phyloP scores from a whole-genome alignment of 495 filamentous ascomycete species.

The Glonium stellatum region DNA sequence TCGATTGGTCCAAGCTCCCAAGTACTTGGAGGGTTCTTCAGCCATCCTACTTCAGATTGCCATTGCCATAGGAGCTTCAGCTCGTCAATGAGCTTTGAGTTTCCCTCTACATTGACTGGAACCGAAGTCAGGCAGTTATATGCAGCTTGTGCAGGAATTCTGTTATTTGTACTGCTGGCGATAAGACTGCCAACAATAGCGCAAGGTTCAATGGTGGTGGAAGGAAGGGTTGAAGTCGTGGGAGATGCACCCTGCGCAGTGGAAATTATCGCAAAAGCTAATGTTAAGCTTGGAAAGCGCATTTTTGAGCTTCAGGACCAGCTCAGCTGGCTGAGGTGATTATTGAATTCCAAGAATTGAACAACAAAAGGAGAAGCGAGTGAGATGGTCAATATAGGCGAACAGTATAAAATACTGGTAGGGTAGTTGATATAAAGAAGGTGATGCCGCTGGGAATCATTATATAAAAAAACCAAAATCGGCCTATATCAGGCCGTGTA shows the following conservation, averaged over 20 bases:
- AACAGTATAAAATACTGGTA: too few species aligned
- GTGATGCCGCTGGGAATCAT: too few species aligned
- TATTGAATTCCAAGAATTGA: too few species aligned
- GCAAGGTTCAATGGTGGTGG: conserved; percentile 4
- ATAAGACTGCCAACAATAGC: not conserved
- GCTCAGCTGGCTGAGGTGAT: not conserved
- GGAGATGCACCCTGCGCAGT: not conserved
- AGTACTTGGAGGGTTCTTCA: conserved; percentile 39
- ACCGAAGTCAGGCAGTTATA: conserved; percentile 43
- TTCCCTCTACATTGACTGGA: conserved; percentile 38
- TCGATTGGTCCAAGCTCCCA: conserved; percentile 42
- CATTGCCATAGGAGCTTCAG: conserved; percentile 41
- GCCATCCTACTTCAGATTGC: conserved; percentile 38
- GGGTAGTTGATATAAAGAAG: too few species aligned
- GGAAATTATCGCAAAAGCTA: not conserved
- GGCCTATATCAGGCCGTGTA: too few species aligned
- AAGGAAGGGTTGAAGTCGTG: not conserved
- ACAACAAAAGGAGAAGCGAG: too few species aligned
- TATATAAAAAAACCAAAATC: too few species aligned
- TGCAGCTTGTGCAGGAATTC: conserved; percentile 36
- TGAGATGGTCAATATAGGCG: too few species aligned
- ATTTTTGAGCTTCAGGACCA: not conserved
- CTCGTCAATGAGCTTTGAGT: conserved; percentile 39
- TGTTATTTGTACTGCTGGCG: not conserved
- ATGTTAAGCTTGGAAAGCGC: not conserved